phyloP scores from a whole-genome alignment of 352 stramenopile genomes.

The Hyaloperonospora brassicae region DNA sequence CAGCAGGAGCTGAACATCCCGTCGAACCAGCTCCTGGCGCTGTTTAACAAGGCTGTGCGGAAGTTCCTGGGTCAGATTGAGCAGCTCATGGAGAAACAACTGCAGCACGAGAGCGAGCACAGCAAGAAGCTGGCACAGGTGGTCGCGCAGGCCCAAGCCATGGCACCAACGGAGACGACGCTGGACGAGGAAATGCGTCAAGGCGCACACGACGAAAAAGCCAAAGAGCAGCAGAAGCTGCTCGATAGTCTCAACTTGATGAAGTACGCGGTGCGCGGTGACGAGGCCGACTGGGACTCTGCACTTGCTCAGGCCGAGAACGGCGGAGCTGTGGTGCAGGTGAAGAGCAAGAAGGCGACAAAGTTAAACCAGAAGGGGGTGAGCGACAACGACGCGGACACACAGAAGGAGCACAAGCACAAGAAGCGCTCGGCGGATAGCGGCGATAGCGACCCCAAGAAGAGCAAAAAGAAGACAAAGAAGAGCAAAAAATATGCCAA shows the following conservation, averaged over 20 bases:
- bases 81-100: constrained; percentile 66
- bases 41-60: constrained; percentile 96
- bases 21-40: constrained; percentile 92
- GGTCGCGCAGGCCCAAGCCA: constrained; percentile 58
- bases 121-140: constrained; percentile 51
- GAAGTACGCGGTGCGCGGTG: constrained; percentile 92
- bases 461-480: constrained; percentile 55
- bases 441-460: constrained; percentile 36
- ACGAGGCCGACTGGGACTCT: constrained; percentile 88
- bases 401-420: constrained; percentile 32
- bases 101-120: constrained; percentile 65
- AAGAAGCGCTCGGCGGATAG: constrained; percentile 35
- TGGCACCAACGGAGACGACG: constrained; percentile 73
- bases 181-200: constrained; percentile 75
- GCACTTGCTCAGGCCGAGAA: constrained; percentile 41
- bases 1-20: constrained; percentile 91
- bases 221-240: constrained; percentile 77
- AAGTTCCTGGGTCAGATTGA: constrained; percentile 86
- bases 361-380: constrained; percentile 51
- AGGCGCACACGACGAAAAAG: constrained; percentile 66
- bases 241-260: constrained; percentile 89
- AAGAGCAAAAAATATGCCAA: constrained; percentile 82
- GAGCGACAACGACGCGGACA: constrained; percentile 70
- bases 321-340: constrained; percentile 52
- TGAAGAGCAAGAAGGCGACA: constrained; percentile 80